phyloP scores from a whole-genome alignment of 2,329 filamentous ascomycete species.

The Xylariales sp. region DNA sequence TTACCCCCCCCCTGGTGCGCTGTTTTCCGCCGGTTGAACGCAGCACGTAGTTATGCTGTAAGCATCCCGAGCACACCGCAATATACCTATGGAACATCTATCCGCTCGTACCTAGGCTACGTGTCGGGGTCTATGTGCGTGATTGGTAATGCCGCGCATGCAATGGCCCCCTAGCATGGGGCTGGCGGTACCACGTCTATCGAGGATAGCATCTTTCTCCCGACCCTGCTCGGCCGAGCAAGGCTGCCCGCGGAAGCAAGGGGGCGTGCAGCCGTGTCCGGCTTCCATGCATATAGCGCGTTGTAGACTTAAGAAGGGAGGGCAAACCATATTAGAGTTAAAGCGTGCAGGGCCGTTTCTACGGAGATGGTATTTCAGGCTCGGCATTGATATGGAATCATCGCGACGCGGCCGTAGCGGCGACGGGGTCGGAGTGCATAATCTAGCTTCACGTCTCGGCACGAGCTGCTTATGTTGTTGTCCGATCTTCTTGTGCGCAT shows the following conservation, averaged over 20 bases:
- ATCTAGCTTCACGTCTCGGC: background rate
- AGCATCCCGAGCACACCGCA: no score
- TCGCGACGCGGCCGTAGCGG: background rate
- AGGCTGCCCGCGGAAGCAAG: background rate
- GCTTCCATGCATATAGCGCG: background rate
- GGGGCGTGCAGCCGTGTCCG: no score
- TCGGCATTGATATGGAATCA: background rate
- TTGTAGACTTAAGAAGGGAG: background rate
- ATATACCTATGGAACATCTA: no score
- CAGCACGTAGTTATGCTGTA: no score
- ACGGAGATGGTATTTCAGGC: background rate
- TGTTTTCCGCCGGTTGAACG: no score
- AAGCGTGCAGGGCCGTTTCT: background rate
- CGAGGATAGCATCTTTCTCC: background rate
- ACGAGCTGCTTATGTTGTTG: background rate
- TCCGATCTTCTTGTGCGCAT: background rate
- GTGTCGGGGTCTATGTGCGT: no score
- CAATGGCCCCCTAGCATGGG: background rate
- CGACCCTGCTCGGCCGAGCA: background rate
- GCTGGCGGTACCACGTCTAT: background rate
- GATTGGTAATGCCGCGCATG: no score
- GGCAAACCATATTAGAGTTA: no score
- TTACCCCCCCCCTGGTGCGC: no score
- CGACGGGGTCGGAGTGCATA: background rate
- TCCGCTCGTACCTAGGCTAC: no score